Base-by-base conservation (phyloP, 129 eudicot genomes). In the Gnaphalium uliginosum region DNA sequence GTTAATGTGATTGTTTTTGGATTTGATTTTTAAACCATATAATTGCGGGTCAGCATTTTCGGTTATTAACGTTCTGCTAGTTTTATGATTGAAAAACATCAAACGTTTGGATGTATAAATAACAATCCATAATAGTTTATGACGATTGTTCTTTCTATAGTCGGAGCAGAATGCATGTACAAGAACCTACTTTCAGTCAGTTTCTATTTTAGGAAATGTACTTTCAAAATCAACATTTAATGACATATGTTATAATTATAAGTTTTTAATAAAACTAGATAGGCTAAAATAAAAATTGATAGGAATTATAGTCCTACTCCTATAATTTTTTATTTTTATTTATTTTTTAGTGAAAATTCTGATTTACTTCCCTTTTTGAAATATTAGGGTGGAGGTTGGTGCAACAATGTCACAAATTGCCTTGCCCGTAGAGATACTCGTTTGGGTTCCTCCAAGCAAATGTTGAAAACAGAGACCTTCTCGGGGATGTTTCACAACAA, bases 321-420 rank as follows among this genome's bases (percentile, higher is more conserved):
- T 1, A 11, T 32, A 18, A 30, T 64, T 27, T 30, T 23, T n/a
- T 29, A 30, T n/a, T n/a, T n/a, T n/a, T n/a, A n/a, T n/a, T n/a
- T n/a, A 56, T n/a, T 56, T 14, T 2, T 43, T 62, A 6, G 21
- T 75, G 33, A 75, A 46, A 5, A 0, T 75, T 63, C 33, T 63
- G 19, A 65, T 18, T 21, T 13, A 24, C 18, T 9, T 22, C 23
- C 6, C 2, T 4, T 46, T 46, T 11, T 56, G 33, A 66, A 2
- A 56, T 69, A 68, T 41, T 57, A 92, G 98, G 98, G 98, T 72
- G 98, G 98, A 78, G 98, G 97, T 30, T 94, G 98, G 98, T 94
- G 98, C 87, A 86, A 94, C 73, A 90, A 91, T 71, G 87, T 70
- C 13, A 87, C 93, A 24, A 89, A 67, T 79, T 94, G 98, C 79